Evolutionary conservation across 202 grass and related monocot genomes (phyloP), one percentile per base, ranked within the genome.

Genomic region (Digitaria exilis): DNA sequence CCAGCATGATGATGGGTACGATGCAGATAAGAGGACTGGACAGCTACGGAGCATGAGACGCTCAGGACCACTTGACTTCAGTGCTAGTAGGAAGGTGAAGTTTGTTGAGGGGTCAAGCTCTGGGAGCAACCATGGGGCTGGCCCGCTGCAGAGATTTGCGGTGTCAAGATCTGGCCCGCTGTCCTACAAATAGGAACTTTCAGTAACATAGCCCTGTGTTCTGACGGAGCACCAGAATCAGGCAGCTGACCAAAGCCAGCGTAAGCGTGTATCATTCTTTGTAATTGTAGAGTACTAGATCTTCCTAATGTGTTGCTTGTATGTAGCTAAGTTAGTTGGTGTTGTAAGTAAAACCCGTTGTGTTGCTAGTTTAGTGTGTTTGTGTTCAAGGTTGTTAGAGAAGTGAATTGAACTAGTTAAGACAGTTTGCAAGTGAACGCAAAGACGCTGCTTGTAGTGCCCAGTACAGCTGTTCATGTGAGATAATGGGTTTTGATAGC

Each of bases 101-200:
- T 89, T 94, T 61, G 85, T 87, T 9, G 96, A 99, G 71, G 85
- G 93, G 26, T 99, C 96, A 21, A 90, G 85, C 78, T 99, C 96
- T 50, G 89, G 73, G 69, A 84, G 78, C 52, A 84, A 75, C 52
- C 88, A 94, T 46, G 96, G 93, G 1, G 71, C 78, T 46, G 92
- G 91, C n/a, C 90, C 93, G 32, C 41, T 90, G 35, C 96, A 89
- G 51, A 91, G 87, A 61, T 94, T 96, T 65, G 39, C 91, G 0
- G 89, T 96, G 56, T 98, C 95, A 4, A 97, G 90, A 84, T 97
- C 95, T 35, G 95, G 95, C 25, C 92, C 95, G 31, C 87, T 97
- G 26, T 91, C 84, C 42, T 97, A 95, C 87, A 95, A 93, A 61
- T 97, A 95, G 70, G 69, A 29, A 48, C 39, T 15, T 16, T 70